These are phyloP conservation scores for Acanthamoeba triangularis DNA, from an alignment of 208 protist genomes.

Conservation along the genomic window DNA sequence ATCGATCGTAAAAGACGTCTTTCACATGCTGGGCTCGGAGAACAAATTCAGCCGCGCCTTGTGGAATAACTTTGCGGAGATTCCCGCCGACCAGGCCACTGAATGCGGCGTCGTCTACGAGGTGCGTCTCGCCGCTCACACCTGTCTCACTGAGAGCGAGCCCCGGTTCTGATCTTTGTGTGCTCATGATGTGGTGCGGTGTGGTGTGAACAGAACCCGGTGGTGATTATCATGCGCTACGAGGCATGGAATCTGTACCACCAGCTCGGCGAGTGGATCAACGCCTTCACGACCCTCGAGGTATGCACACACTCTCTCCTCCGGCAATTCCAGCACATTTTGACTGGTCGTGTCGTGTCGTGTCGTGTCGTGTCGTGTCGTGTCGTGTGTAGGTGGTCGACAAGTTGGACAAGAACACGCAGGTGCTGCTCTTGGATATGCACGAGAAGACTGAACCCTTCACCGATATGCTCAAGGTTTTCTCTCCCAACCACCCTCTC, in stretches of 20 bases:
- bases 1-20: not conserved
- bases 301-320: not conserved
- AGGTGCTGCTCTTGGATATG: conserved; percentile 43
- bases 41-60: not conserved
- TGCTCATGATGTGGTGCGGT: no score
- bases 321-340: not conserved
- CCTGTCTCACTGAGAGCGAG: no score
- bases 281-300: conserved; percentile 52
- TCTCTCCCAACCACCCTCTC: not conserved
- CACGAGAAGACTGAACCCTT: not conserved
- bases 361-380: not conserved
- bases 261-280: conserved; percentile 44
- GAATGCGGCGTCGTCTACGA: not conserved
- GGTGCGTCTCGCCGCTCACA: not conserved
- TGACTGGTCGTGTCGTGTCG: not conserved
- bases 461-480: conserved; percentile 12
- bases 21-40: not conserved
- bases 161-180: no score
- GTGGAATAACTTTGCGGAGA: not conserved
- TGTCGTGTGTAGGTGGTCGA: not conserved
- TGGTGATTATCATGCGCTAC: conserved; percentile 38
- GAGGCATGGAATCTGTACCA: conserved; percentile 49
- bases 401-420: conserved; percentile 4
- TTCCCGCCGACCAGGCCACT: not conserved
- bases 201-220: not conserved